Conservation (phyloP, 2,329 filamentous ascomycete species). For the Fusarium sp. region DNA sequence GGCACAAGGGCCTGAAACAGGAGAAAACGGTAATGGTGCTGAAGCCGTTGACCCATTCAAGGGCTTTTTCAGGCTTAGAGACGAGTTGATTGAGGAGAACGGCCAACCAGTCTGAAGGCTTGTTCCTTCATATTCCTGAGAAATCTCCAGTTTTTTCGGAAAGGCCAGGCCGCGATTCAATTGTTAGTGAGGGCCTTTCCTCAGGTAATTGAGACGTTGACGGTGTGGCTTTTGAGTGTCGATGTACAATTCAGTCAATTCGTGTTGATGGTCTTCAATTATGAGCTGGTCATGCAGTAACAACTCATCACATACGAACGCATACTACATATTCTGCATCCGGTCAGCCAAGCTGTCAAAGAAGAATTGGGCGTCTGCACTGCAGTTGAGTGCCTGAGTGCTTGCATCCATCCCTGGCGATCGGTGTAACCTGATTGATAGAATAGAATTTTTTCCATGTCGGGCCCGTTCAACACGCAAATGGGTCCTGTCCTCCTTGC, state of each 20-base stretch:
- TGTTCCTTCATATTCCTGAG: slow-evolving; percentile 5
- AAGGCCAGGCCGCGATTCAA: slow-evolving; percentile 25
- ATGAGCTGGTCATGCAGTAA: slow-evolving; percentile 35
- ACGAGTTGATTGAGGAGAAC: slow-evolving; percentile 8
- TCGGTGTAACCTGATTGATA: slow-evolving; percentile 34
- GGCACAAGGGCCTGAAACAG: slow-evolving; percentile 46
- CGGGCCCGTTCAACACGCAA: slow-evolving; percentile 9
- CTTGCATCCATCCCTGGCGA: slow-evolving; percentile 38
- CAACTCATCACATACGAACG: slow-evolving; percentile 39
- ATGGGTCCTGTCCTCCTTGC: neutral
- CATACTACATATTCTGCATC: slow-evolving; percentile 17
- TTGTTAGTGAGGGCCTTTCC: neutral
- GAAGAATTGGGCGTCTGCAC: slow-evolving; percentile 18
- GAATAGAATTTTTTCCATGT: slow-evolving; percentile 20
- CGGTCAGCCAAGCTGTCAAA: slow-evolving; percentile 39
- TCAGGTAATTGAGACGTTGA: slow-evolving; percentile 2
- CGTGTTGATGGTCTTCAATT: slow-evolving; percentile 1
- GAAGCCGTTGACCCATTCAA: slow-evolving; percentile 33
- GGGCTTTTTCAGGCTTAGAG: slow-evolving; percentile 15
- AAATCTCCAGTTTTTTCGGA: slow-evolving; percentile 36
- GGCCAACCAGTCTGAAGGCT: slow-evolving; percentile 22
- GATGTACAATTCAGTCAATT: neutral
- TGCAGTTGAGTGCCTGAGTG: slow-evolving; percentile 31
- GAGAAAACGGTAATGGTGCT: slow-evolving; percentile 31
- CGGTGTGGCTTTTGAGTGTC: neutral